Evolutionary conservation across 345 rosid genomes (phyloP).

Genomic region (Lumnitzera littorea): DNA sequence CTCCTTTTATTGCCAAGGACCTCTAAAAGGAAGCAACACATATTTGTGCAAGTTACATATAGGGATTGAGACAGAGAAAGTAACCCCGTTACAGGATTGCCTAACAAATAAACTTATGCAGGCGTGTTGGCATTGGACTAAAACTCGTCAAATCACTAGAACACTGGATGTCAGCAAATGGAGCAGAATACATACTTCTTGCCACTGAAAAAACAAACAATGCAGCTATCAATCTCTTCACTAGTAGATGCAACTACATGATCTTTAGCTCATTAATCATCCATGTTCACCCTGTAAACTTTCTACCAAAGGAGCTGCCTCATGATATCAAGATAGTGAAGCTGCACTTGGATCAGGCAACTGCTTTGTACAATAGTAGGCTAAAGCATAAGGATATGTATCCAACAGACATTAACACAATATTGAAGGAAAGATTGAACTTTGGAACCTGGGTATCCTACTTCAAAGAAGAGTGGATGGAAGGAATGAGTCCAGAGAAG

Average conservation of each 20-base stretch:
- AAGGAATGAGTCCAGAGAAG: constrained; percentile 6
- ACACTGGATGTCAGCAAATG: constrained; percentile 40
- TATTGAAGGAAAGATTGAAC: constrained; percentile 37
- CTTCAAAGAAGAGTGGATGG: constrained; percentile 34
- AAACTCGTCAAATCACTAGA: constrained; percentile 42
- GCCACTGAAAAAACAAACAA: constrained; percentile 42
- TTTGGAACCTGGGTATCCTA: constrained; percentile 53
- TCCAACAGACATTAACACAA: constrained; percentile 34
- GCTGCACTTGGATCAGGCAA: constrained; percentile 37
- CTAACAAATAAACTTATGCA: constrained; percentile 4
- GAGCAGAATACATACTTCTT: constrained; percentile 34
- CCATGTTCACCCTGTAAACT: background rate
- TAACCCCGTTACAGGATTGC: too few species aligned
- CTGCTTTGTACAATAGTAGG: constrained; percentile 31
- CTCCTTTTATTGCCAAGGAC: too few species aligned
- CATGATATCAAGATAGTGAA: constrained; percentile 28
- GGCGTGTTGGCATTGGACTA: constrained; percentile 54
- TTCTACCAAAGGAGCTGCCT: constrained; percentile 7
- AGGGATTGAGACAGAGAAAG: too few species aligned
- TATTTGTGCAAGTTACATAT: too few species aligned
- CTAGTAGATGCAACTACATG: constrained; percentile 23
- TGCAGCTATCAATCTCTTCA: constrained; percentile 49
- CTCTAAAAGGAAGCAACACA: too few species aligned
- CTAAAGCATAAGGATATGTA: constrained; percentile 33
- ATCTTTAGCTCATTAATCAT: constrained; percentile 17